A percentile compares a stretch with the other conserved stretches of the same genome.
Conservation (phyloP, 2,329 filamentous ascomycete genomes). For the Cytospora chrysosperma region DNA sequence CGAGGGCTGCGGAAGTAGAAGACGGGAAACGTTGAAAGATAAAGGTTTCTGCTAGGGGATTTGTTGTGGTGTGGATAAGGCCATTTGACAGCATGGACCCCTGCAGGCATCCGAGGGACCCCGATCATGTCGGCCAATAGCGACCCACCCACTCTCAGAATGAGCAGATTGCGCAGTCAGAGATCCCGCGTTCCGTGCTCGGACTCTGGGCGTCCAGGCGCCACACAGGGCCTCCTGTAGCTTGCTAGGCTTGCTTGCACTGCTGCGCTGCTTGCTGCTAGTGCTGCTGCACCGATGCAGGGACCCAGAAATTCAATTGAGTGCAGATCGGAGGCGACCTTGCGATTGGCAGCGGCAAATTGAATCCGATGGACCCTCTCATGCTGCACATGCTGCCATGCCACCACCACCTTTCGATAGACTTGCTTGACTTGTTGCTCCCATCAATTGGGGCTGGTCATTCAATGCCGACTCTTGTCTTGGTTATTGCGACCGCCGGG, state of each 20-base stretch:
- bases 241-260: no score
- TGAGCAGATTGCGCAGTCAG: conserved; percentile 36
- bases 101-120: conserved; percentile 8
- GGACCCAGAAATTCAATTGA: neutral
- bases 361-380: neutral
- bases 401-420: conserved; percentile 18
- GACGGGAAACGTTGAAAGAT: neutral
- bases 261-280: no score
- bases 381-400: neutral
- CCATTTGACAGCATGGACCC: neutral
- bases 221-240: conserved; percentile 4
- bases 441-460: neutral
- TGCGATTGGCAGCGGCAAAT: conserved; percentile 20
- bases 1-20: neutral
- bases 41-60: conserved; percentile 14
- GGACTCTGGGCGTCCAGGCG: conserved; percentile 8
- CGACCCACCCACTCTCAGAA: conserved; percentile 31
- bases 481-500: neutral
- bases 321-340: conserved; percentile 11
- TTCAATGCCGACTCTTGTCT: neutral
- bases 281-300: conserved; percentile 1
- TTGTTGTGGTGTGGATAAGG: conserved; percentile 14
- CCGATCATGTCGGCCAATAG: conserved; percentile 16
- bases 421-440: no score
- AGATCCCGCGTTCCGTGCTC: conserved; percentile 35